Base-by-base conservation (phyloP, 129 eudicot genomes). In the Logfia minima region DNA sequence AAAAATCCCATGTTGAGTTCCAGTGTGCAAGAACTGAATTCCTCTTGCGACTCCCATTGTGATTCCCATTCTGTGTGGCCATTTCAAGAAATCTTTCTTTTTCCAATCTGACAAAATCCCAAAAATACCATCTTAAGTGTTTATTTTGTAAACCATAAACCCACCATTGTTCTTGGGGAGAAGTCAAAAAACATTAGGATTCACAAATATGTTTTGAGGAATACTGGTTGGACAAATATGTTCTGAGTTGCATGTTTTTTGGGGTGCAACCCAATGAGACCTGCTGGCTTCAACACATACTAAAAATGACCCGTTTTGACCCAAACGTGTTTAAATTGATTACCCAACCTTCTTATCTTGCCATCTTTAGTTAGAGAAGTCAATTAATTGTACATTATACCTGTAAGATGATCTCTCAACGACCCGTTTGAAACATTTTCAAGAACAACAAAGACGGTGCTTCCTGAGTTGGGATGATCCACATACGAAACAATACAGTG, bases 51-150 rank as follows among this genome's bases (percentile, higher is more conserved):
- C 82, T 39, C 97, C 97, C 87, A 91, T 87, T 1, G 92, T 75
- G 69, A 94, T 89, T 21, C 80, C 89, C 96, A 91, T 89, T 85
- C 98, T 89, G 75, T 94, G 97, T 41, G 97, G 97, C 98, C 98
- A 94, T 83, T 91, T 87, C 77, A 94, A 82, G 37, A 80, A 68
- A 19, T 91, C 97, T 71, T 85, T 88, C 82, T 84, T 91, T 67
- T 85, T 91, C 97, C 90, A 86, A 80, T 94, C 98, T 93, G 77
- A 66, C 41, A 55, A 65, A 43, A 34, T 11, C 24, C 35, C 51
- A 8, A 18, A 39, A 28, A 26, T 1, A 6, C 29, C 10, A 11
- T 11, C 8, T 34, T 3, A 17, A 31, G 45, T 31, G 21, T 17
- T 28, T 0, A 2, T 59, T 22, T 61, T 23, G 4, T 21, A 61